Percentiles rank a stretch among this genome's conserved stretches.
These are phyloP conservation scores for Kwoniella sp. DNA, from an alignment of 768 basidiomycete species.

Conservation along the genomic window DNA sequence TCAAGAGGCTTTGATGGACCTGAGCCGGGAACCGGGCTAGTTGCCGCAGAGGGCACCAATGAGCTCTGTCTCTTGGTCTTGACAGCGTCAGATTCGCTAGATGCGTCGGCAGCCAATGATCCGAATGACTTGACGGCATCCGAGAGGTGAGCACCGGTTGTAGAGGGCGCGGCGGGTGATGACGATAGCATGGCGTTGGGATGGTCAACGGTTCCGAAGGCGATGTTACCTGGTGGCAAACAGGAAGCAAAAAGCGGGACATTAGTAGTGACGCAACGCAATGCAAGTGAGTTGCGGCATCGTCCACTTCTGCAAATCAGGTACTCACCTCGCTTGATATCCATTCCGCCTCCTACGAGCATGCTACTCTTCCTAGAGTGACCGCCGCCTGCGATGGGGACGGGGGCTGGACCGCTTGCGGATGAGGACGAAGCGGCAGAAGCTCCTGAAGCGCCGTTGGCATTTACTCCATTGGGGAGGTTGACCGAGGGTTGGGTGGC, in stretches of 20 bases:
- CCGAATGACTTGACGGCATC: conserved; percentile 82
- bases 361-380: conserved; percentile 78
- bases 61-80: conserved; percentile 27
- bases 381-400: conserved; percentile 24
- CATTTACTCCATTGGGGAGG: conserved; percentile 23
- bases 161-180: conserved; percentile 71
- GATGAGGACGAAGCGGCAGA: conserved; percentile 1
- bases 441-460: conserved; percentile 15
- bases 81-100: conserved; percentile 59
- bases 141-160: conserved; percentile 61
- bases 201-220: conserved; percentile 90
- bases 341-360: conserved; percentile 71
- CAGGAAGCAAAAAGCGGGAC: background rate
- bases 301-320: background rate
- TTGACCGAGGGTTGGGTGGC: conserved; percentile 12
- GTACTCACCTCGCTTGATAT: conserved; percentile 66
- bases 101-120: conserved; percentile 64
- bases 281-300: no score
- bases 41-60: conserved; percentile 23
- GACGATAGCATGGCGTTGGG: conserved; percentile 74
- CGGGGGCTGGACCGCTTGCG: conserved; percentile 23
- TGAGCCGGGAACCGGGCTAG: conserved; percentile 30
- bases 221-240: conserved; percentile 62
- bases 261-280: no score
- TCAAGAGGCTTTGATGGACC: conserved; percentile 57